Evolutionary conservation across 345 rosid species (phyloP), one percentile per base, ranked within the genome.

Genomic region (Balakata baccata): DNA sequence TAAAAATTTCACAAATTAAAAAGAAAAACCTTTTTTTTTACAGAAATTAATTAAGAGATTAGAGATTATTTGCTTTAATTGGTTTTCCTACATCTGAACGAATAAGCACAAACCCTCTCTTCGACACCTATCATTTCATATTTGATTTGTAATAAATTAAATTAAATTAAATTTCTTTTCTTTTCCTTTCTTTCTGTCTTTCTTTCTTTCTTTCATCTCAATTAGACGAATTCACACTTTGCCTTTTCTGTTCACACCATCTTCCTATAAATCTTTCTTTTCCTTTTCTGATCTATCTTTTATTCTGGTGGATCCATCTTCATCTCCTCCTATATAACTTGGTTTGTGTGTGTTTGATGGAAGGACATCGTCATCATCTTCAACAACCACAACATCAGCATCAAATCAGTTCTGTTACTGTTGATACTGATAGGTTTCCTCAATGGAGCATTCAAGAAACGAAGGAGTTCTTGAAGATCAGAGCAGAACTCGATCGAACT

Each of bases 361-460:
- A 94, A 66, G 87, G 90, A 51, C 86, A 77, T 53, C 87, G 68
- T 11, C 92, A 80, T 53, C 92, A 78, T 2, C 89, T 76, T 2
- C 86, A 82, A 6, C 77, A 64, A 12, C 77, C 66, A 0, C 67
- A 75, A 7, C 68, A 75, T 45, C 77, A 51, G 7, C 89, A 80
- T 7, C 85, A 83, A 46, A 76, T 66, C 54, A 80, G 85, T n/a
- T n/a, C n/a, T 57, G 86, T 79, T 43, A 84, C 79, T 74, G 85
- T 72, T 56, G 85, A 85, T 6, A 41, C 84, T n/a, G 99, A 95
- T 64, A 87, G 98, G 86, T 92, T 90, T 80, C 99, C 99, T 18
- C 99, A 95, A 85, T 95, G 99, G 99, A 91, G 92, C 75, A 17
- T 82, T 53, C 94, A 89, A 56, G 99, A 95, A 80, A 92, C 98